A percentile compares a stretch with the other conserved stretches of the same genome.
phyloP scores from a whole-genome alignment of 345 rosid species.

The Anacardium occidentale region DNA sequence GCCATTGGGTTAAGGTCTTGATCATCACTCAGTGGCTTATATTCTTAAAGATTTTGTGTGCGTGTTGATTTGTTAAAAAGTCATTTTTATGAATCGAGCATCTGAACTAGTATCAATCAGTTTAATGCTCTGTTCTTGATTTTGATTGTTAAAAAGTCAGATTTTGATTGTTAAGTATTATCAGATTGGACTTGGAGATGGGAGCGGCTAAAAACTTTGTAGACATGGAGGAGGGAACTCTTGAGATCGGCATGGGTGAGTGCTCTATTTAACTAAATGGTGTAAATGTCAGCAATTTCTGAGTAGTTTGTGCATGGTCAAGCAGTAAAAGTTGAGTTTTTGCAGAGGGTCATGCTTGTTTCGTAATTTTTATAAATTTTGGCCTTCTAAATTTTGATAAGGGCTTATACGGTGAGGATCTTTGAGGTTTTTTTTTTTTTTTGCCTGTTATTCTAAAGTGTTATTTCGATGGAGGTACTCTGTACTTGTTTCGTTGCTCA shows the following conservation, averaged over 20 bases:
- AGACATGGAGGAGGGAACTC: conserved; percentile 66
- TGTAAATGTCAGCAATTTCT: background rate
- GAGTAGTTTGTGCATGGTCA: background rate
- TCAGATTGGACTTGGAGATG: conserved; percentile 37
- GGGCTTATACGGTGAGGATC: no score
- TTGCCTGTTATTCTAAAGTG: no score
- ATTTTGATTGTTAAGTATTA: background rate
- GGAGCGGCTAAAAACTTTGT: conserved; percentile 48
- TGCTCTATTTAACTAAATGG: background rate
- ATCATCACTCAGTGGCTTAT: background rate
- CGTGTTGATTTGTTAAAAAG: background rate
- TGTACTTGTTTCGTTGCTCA: no score
- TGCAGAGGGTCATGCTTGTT: no score
- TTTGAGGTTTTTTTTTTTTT: no score
- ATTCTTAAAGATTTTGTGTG: no score
- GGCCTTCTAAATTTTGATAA: no score
- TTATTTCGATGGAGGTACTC: no score
- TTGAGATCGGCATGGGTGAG: conserved; percentile 92
- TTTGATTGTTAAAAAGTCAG: no score
- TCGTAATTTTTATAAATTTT: no score
- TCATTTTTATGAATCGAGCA: background rate
- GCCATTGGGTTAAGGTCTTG: background rate
- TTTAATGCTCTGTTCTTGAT: background rate
- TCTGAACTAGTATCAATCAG: background rate
- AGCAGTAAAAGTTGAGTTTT: background rate